Conservation (phyloP, 345 rosid species). For the Brassica cretica region DNA sequence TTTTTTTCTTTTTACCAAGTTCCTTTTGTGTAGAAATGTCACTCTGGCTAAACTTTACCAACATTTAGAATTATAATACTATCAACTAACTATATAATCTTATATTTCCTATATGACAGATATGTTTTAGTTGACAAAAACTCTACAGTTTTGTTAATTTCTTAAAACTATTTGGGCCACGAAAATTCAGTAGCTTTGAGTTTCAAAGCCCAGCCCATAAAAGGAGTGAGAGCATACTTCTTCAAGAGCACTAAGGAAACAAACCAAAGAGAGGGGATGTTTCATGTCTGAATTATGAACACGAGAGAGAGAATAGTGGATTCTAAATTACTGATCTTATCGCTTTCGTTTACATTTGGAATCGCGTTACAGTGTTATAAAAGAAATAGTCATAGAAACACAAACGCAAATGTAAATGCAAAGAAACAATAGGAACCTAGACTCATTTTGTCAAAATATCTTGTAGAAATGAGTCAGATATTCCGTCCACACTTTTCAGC, state of each 20-base stretch:
- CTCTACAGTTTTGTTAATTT: background rate
- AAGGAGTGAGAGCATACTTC: background rate
- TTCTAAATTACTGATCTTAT: background rate
- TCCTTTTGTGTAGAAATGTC: background rate
- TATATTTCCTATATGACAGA: no score
- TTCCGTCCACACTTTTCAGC: conserved; percentile 13
- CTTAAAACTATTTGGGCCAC: background rate
- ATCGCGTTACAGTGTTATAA: background rate
- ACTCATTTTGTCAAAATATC: background rate
- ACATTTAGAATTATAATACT: background rate
- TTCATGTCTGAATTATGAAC: background rate
- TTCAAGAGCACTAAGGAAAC: background rate
- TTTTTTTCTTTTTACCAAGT: no score
- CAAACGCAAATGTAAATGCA: background rate
- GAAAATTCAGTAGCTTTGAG: background rate
- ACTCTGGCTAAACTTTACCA: background rate
- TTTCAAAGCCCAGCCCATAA: background rate
- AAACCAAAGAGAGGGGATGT: background rate
- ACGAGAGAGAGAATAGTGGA: background rate
- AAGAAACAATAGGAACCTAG: background rate
- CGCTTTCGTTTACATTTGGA: background rate
- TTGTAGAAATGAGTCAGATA: conserved; percentile 8
- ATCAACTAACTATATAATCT: no score
- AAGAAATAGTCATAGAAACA: background rate
- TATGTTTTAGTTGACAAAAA: background rate